phyloP scores from a whole-genome alignment of 2,329 filamentous ascomycete species.

The Neospermospora avenae region DNA sequence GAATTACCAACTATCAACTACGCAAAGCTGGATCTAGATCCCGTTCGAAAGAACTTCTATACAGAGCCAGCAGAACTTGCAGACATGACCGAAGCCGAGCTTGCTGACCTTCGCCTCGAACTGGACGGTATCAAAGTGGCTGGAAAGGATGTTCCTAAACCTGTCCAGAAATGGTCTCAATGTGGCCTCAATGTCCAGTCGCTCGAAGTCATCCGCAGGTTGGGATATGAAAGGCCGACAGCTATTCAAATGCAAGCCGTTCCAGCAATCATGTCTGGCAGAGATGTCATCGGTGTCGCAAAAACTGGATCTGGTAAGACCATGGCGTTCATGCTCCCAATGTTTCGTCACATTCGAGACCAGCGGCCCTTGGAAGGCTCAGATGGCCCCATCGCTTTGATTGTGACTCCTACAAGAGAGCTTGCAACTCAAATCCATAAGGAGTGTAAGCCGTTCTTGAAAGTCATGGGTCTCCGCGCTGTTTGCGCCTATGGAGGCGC shows the following conservation, averaged over 20 bases:
- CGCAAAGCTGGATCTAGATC: conserved; percentile 76
- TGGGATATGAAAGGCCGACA: conserved; percentile 86
- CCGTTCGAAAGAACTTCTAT: conserved; percentile 94
- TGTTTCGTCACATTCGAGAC: conserved; percentile 98
- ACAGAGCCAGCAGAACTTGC: conserved; percentile 81
- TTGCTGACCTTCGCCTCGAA: conserved; percentile 77
- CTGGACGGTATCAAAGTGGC: conserved; percentile 94
- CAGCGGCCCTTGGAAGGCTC: conserved; percentile 76
- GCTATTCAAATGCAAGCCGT: conserved; percentile 94
- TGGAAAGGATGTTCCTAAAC: conserved; percentile 84
- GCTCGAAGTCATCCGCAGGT: conserved; percentile 74
- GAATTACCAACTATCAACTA: conserved; percentile 89
- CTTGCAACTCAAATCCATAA: conserved; percentile 89
- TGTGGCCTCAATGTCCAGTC: conserved; percentile 86
- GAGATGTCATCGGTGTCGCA: conserved; percentile 92
- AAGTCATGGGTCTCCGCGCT: conserved; percentile 76
- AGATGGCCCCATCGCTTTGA: conserved; percentile 83
- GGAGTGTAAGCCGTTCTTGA: conserved; percentile 93
- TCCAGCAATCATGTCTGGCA: conserved; percentile 91
- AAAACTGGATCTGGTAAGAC: conserved; percentile 99
- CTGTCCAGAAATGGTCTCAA: conserved; percentile 95
- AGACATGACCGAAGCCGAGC: conserved; percentile 79
- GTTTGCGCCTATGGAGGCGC: conserved; percentile 94
- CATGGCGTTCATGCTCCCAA: conserved; percentile 88
- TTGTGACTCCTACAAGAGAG: conserved; percentile 94